phyloP scores from a whole-genome alignment of 495 filamentous ascomycete genomes.

The Rhypophila decipiens region DNA sequence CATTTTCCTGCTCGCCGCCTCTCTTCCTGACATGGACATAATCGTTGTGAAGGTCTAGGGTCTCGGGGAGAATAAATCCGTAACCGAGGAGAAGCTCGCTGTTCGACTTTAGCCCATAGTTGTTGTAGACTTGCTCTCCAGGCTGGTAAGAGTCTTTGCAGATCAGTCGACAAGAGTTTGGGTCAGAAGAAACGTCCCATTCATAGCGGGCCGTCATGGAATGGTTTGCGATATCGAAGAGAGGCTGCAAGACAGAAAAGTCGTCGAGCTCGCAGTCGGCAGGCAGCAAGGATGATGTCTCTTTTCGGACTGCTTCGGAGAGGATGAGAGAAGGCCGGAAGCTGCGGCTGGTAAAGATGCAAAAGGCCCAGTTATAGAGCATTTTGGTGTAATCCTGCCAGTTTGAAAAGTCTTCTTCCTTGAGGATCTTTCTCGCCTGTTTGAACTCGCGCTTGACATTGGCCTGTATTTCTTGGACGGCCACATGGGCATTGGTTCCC shows the following conservation, averaged over 20 bases:
- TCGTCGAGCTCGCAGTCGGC: conserved; percentile 32
- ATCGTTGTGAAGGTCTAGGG: conserved; percentile 38
- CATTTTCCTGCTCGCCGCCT: not conserved
- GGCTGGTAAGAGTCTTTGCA: conserved; percentile 21
- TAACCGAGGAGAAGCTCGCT: conserved; percentile 48
- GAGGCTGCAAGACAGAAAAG: conserved; percentile 46
- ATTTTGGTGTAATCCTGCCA: conserved; percentile 30
- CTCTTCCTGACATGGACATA: conserved; percentile 41
- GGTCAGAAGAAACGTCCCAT: conserved; percentile 31
- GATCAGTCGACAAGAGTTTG: conserved; percentile 23
- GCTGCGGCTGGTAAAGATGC: conserved; percentile 48
- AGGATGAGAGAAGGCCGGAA: conserved; percentile 44
- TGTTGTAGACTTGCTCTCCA: conserved; percentile 44
- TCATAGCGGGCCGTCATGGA: conserved; percentile 32
- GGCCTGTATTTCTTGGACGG: conserved; percentile 37
- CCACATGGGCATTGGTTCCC: conserved; percentile 44
- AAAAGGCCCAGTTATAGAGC: conserved; percentile 51
- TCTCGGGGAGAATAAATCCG: conserved; percentile 41
- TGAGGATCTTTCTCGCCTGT: conserved; percentile 32
- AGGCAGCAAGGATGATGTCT: conserved; percentile 9
- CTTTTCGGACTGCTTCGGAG: conserved; percentile 7
- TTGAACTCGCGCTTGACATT: conserved; percentile 38
- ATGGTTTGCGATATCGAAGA: conserved; percentile 51
- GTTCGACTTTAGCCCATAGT: conserved; percentile 49
- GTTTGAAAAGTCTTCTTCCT: conserved; percentile 22